A percentile compares a stretch with the other conserved stretches of the same genome.
Evolutionary conservation across 1,284 basidiomycete species (phyloP).

Genomic region (Cutaneotrichosporon sp.): DNA sequence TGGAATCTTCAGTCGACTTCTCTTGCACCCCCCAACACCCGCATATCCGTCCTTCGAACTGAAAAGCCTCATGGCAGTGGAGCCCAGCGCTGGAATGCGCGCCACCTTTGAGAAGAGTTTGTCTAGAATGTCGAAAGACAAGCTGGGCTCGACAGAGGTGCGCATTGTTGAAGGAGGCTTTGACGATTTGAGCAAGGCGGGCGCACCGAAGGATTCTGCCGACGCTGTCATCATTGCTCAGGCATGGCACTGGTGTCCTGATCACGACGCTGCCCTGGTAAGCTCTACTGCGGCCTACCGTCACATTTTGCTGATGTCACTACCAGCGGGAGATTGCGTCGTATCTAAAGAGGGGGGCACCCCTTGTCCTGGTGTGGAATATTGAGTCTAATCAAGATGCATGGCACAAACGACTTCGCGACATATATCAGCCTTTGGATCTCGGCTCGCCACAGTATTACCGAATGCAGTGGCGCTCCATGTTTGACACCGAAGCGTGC

Average conservation of each 20-base stretch:
- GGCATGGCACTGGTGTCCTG: conserved; percentile 48
- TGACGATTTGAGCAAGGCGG: conserved; percentile 35
- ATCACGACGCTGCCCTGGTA: conserved; percentile 41
- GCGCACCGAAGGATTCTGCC: conserved; percentile 26
- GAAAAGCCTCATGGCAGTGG: conserved; percentile 39
- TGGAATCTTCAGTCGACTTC: conserved; percentile 49
- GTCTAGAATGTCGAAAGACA: conserved; percentile 4
- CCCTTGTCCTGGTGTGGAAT: conserved; percentile 47
- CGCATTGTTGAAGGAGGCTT: conserved; percentile 45
- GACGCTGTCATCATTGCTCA: conserved; percentile 48
- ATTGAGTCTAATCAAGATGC: conserved; percentile 26
- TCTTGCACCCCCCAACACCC: conserved; percentile 37
- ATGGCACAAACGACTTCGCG: conserved; percentile 25
- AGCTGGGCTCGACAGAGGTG: conserved; percentile 5
- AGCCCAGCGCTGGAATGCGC: conserved; percentile 50
- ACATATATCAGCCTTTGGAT: conserved; percentile 34
- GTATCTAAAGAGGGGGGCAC: conserved; percentile 42
- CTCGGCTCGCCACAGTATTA: conserved; percentile 44
- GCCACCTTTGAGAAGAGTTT: conserved; percentile 32
- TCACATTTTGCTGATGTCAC: neutral
- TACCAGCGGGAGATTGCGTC: conserved; percentile 37
- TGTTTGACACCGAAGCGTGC: conserved; percentile 35
- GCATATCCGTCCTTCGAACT: conserved; percentile 39
- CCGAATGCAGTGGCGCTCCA: conserved; percentile 30
- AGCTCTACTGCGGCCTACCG: conserved; percentile 16